phyloP scores from a whole-genome alignment of 169 alveolate genomes.

The Theileria parva region DNA sequence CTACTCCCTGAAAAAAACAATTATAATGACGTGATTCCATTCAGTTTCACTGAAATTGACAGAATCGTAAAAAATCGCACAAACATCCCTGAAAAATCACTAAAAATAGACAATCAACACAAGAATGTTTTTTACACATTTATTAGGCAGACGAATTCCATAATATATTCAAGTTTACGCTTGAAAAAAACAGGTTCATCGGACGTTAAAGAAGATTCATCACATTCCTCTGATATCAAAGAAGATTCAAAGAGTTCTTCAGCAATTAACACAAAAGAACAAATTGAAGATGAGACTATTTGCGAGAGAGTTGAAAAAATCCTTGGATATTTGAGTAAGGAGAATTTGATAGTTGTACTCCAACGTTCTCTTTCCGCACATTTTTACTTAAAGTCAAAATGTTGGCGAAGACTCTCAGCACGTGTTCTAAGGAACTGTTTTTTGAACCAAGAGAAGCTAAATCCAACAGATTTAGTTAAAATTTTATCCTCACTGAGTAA shows the following conservation, averaged over 20 bases:
- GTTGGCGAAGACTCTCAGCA: slow-evolving; percentile 39
- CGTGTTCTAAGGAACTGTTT: slow-evolving; percentile 45
- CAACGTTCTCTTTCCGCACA: slow-evolving; percentile 49
- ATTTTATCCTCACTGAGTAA: slow-evolving; percentile 56
- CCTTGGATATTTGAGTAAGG: slow-evolving; percentile 12
- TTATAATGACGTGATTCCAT: slow-evolving; percentile 21
- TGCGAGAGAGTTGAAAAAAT: slow-evolving; percentile 31
- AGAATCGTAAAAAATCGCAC: slow-evolving; percentile 21
- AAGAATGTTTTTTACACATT: slow-evolving; percentile 18
- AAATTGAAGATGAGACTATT: slow-evolving; percentile 20
- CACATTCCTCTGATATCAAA: neutral
- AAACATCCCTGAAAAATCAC: slow-evolving; percentile 3
- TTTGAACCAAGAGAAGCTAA: slow-evolving; percentile 24
- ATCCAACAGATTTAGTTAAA: slow-evolving; percentile 30
- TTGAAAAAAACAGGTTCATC: neutral
- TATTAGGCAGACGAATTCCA: slow-evolving; percentile 14
- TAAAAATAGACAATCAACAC: neutral
- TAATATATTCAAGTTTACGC: neutral
- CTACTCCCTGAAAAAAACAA: neutral
- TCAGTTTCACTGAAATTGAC: slow-evolving; percentile 25
- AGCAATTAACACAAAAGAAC: neutral
- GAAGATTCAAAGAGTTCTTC: neutral
- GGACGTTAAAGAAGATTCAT: neutral
- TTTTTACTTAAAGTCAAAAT: slow-evolving; percentile 17
- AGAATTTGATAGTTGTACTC: slow-evolving; percentile 41